These are phyloP conservation scores for Crepidotus sp. DNA, from an alignment of 1,284 basidiomycete genomes.

Conservation along the genomic window DNA sequence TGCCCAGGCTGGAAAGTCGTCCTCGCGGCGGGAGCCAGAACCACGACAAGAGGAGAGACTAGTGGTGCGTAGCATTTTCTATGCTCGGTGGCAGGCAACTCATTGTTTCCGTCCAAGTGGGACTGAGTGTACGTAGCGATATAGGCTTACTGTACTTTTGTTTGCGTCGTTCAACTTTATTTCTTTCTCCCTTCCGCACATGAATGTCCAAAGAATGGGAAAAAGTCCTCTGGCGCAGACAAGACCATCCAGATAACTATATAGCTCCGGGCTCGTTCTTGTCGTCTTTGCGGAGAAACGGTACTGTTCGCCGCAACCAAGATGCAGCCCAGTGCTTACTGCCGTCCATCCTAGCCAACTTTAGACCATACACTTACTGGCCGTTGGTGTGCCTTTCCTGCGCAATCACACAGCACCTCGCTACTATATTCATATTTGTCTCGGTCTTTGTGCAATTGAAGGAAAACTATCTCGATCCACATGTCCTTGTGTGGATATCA, in stretches of 20 bases:
- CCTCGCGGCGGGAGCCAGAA: conserved; percentile 32
- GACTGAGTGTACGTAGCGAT: conserved; percentile 17
- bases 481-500: conserved; percentile 61
- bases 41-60: conserved; percentile 45
- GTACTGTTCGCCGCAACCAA: conserved; percentile 37
- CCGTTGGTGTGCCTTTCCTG: conserved; percentile 65
- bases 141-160: not conserved
- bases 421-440: conserved; percentile 75
- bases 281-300: conserved; percentile 66
- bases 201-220: conserved; percentile 46
- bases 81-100: not conserved
- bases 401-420: conserved; percentile 79
- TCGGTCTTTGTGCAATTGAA: conserved; percentile 71
- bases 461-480: conserved; percentile 56
- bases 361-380: conserved; percentile 67
- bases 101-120: conserved; percentile 19
- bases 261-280: conserved; percentile 76
- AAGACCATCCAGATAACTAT: conserved; percentile 78
- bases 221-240: conserved; percentile 78
- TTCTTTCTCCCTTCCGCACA: not conserved
- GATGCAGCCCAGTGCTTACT: not conserved
- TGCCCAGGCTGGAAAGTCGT: conserved; percentile 42
- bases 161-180: conserved; percentile 1
- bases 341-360: conserved; percentile 48
- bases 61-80: conserved; percentile 39